These are phyloP conservation scores for Phaeosphaeriaceae sp. DNA, from an alignment of 2,329 filamentous ascomycete genomes.

Conservation along the genomic window DNA sequence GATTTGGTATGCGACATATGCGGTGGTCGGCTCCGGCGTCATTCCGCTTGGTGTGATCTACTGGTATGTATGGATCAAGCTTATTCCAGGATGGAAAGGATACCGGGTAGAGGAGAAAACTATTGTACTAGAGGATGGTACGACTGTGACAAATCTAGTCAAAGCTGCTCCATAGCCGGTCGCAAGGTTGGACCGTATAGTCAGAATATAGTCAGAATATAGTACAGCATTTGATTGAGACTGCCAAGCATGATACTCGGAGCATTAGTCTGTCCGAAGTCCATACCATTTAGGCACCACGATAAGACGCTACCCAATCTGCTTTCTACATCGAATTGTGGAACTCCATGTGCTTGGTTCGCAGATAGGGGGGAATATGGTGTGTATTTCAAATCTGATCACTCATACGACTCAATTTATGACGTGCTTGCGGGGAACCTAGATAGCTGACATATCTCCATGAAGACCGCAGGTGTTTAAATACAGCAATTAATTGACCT, in stretches of 20 bases:
- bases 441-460: slow-evolving; percentile 30
- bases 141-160: slow-evolving; percentile 66
- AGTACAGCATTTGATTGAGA: not conserved
- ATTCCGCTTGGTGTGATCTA: slow-evolving; percentile 66
- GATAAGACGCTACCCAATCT: not conserved
- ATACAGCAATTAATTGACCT: not conserved
- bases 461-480: not conserved
- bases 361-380: not conserved
- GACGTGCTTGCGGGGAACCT: slow-evolving; percentile 44
- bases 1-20: slow-evolving; percentile 61
- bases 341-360: no score
- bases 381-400: slow-evolving; percentile 27
- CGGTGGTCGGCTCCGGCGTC: slow-evolving; percentile 58
- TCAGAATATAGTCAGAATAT: not conserved
- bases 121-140: slow-evolving; percentile 69
- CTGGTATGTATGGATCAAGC: slow-evolving; percentile 71
- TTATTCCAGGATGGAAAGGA: slow-evolving; percentile 64
- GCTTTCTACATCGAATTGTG: no score
- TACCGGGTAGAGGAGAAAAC: slow-evolving; percentile 69
- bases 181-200: not conserved
- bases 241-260: not conserved
- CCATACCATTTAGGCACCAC: slow-evolving; percentile 2
- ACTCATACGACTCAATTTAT: slow-evolving; percentile 23
- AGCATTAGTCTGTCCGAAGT: not conserved
- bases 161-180: slow-evolving; percentile 25